These are phyloP conservation scores for Trapa bicornis DNA, from an alignment of 345 rosid genomes.

Conservation along the genomic window DNA sequence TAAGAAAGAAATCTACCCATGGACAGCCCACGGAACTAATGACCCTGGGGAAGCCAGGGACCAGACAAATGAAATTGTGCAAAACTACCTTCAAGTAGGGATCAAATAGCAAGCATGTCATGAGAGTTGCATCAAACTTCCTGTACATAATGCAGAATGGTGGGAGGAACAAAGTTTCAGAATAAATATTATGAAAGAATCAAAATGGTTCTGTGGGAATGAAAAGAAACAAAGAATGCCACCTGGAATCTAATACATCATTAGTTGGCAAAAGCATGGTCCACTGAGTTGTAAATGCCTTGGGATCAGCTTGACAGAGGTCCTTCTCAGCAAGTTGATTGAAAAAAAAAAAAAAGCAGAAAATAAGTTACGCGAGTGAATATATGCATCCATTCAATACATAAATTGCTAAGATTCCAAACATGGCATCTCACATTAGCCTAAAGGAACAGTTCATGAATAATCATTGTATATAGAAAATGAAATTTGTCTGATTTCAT, in stretches of 20 bases:
- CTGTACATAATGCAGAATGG: constrained; percentile 27
- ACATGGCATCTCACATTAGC: background rate
- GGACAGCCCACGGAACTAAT: background rate
- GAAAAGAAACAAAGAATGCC: constrained; percentile 10
- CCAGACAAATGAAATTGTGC: background rate
- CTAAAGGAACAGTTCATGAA: background rate
- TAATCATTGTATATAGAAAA: background rate
- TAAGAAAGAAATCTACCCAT: constrained; percentile 7
- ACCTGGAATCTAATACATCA: constrained; percentile 77
- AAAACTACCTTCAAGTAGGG: constrained; percentile 66
- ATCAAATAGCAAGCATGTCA: constrained; percentile 81
- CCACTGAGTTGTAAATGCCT: constrained; percentile 79
- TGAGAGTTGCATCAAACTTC: constrained; percentile 68
- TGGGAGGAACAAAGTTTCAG: constrained; percentile 10
- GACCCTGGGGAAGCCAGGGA: background rate
- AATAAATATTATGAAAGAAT: background rate
- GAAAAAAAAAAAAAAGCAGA: background rate
- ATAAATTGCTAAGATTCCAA: background rate
- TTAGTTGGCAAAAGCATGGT: constrained; percentile 72
- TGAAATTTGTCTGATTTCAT: background rate
- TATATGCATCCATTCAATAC: background rate
- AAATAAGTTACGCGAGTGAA: background rate
- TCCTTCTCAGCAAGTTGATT: constrained; percentile 35
- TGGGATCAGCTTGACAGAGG: constrained; percentile 83
- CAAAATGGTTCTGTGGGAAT: constrained; percentile 5